Evolutionary conservation across 2,329 filamentous ascomycete genomes (phyloP).

Genomic region (Aureobasidium lini): DNA sequence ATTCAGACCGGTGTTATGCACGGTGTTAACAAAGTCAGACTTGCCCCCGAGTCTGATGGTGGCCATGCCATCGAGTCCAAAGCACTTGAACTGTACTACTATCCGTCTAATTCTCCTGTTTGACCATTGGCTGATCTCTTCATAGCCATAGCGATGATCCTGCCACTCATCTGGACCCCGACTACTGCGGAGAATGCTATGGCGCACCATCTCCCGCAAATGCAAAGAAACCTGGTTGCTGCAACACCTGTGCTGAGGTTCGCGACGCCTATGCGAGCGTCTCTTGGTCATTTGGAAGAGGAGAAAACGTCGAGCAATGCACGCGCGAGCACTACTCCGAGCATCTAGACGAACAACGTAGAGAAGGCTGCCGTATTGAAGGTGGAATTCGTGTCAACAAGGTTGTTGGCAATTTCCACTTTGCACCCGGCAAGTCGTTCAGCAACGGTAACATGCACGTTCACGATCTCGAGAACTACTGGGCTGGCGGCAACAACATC

Average conservation of each 20-base stretch:
- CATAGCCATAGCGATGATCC: constrained; percentile 60
- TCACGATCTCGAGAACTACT: constrained; percentile 94
- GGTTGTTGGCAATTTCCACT: constrained; percentile 96
- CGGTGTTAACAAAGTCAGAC: constrained; percentile 83
- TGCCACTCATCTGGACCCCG: constrained; percentile 71
- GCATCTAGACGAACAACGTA: constrained; percentile 75
- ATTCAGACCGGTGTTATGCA: constrained; percentile 91
- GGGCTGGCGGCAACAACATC: constrained; percentile 60
- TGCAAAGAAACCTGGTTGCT: constrained; percentile 78
- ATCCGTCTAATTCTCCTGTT: not conserved
- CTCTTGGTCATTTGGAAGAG: constrained; percentile 89
- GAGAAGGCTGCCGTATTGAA: constrained; percentile 91
- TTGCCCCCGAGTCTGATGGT: constrained; percentile 65
- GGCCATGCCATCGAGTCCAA: constrained; percentile 66
- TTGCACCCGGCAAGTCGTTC: constrained; percentile 92
- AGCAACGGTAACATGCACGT: constrained; percentile 96
- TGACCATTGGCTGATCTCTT: not conserved
- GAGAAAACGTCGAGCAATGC: constrained; percentile 91
- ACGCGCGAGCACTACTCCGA: constrained; percentile 89
- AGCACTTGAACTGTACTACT: constrained; percentile 54
- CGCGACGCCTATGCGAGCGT: constrained; percentile 84
- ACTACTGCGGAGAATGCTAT: constrained; percentile 92
- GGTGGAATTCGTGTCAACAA: constrained; percentile 93
- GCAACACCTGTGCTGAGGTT: constrained; percentile 95
- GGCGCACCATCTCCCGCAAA: constrained; percentile 67